Base-by-base conservation (phyloP, 176 grass and related monocot species). In the Avena eriantha region DNA sequence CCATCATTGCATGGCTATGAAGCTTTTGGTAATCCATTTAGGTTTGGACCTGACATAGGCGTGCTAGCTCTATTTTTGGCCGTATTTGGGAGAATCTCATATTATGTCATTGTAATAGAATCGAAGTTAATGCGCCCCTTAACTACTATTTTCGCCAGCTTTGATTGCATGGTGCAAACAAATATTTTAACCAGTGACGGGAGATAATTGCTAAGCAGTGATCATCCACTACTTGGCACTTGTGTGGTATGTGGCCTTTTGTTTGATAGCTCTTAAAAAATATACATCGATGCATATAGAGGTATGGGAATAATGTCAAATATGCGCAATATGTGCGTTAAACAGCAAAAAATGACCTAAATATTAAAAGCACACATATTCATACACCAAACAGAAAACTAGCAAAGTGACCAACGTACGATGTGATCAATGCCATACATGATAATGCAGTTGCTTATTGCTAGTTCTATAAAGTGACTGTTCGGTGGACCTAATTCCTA, bases 361-460 rank as follows among this genome's bases (percentile, higher is more conserved):
- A 10, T 58, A 87, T 39, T 39, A 56, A 53, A 29, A 79, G 13
- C 41, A 83, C 67, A 57, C 65, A 15, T 87, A 36, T 49, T 15
- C 67, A 74, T 74, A 59, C 59, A 74, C 58, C 47, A 87, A 80
- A 74, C 84, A 58, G 74, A 23, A 68, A 87, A 84, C 64, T 87
- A 58, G 75, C 23, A 75, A 79, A 58, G 39, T 41, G 41, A 49
- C 26, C 57, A 75, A 75, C 17, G 5, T 7, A 47, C 21, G 43
- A 72, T 77, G 39, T 45, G 29, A 78, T 71, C 34, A 82, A 12
- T 73, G 35, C 34, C 33, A 80, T 77, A 57, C 11, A 51, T 4
- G 17, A 72, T 82, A 82, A 34, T 18, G 9, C 53, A 75, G 51
- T 60, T 4, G 58, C 58, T n/a, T 63, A 46, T 77, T 68, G 9